phyloP scores from a whole-genome alignment of 495 filamentous ascomycete species.

The Baudoinia panamericana region DNA sequence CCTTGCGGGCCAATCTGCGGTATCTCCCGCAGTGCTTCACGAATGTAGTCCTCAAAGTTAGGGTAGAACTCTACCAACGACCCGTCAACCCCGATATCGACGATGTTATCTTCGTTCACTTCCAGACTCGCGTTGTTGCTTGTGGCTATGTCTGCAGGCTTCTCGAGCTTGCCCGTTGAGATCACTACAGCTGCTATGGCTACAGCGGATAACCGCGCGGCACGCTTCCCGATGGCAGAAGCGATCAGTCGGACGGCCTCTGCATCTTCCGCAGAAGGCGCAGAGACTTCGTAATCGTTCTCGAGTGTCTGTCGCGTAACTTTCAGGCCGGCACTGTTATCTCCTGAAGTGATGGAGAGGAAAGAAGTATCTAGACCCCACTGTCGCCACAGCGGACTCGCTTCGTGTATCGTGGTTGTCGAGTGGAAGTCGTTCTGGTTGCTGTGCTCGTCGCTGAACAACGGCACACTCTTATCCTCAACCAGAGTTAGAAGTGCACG shows the following conservation, averaged over 20 bases:
- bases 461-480: slow-evolving; percentile 42
- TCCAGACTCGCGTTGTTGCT: slow-evolving; percentile 4
- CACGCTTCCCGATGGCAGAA: slow-evolving; percentile 72
- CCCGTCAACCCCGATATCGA: slow-evolving; percentile 88
- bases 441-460: slow-evolving; percentile 60
- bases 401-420: slow-evolving; percentile 49
- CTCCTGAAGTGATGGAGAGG: slow-evolving; percentile 66
- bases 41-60: slow-evolving; percentile 65
- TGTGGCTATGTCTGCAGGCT: slow-evolving; percentile 13
- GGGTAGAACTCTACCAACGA: slow-evolving; percentile 87
- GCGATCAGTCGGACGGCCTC: slow-evolving; percentile 68
- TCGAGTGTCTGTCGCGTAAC: slow-evolving; percentile 64
- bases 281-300: slow-evolving; percentile 56
- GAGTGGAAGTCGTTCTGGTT: slow-evolving; percentile 49
- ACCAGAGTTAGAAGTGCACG: slow-evolving; percentile 51
- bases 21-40: slow-evolving; percentile 57
- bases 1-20: slow-evolving; percentile 57
- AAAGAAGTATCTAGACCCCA: slow-evolving; percentile 88
- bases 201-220: slow-evolving; percentile 77
- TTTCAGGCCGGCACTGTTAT: slow-evolving; percentile 48
- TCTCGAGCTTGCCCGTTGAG: slow-evolving; percentile 51
- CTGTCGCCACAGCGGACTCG: slow-evolving; percentile 55
- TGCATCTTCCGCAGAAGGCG: slow-evolving; percentile 61
- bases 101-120: slow-evolving; percentile 40
- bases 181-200: slow-evolving; percentile 73